Percentiles rank a stretch among this genome's conserved stretches.
These are phyloP conservation scores for Neoboletus magnificus DNA, from an alignment of 768 basidiomycete genomes.

Conservation along the genomic window DNA sequence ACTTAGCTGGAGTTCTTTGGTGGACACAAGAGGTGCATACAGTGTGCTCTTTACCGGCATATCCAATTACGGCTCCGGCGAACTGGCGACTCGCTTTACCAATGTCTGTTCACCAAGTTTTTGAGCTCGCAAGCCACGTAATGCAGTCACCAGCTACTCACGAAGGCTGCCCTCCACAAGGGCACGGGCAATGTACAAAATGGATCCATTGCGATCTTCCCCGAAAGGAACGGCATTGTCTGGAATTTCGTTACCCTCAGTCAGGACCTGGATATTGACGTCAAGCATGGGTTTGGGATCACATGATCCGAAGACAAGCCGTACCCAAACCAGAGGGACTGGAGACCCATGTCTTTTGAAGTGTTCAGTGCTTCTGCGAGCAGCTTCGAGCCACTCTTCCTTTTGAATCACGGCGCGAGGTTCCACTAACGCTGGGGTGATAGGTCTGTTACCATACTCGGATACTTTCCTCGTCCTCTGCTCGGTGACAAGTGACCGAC, in stretches of 20 bases:
- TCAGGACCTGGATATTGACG: slow-evolving; percentile 19
- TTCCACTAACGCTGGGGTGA: slow-evolving; percentile 14
- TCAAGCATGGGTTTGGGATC: background rate
- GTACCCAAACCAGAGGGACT: slow-evolving; percentile 33
- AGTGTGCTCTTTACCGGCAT: slow-evolving; percentile 33
- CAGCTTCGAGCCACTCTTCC: slow-evolving; percentile 29
- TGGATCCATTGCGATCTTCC: slow-evolving; percentile 28
- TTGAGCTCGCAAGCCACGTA: background rate
- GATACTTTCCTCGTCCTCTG: too few species aligned
- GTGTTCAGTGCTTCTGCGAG: slow-evolving; percentile 29
- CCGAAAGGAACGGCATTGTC: slow-evolving; percentile 35
- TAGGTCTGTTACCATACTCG: slow-evolving; percentile 8
- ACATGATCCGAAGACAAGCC: background rate
- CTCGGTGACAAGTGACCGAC: too few species aligned
- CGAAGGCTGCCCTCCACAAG: slow-evolving; percentile 31
- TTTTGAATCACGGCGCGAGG: slow-evolving; percentile 18
- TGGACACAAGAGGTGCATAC: slow-evolving; percentile 15
- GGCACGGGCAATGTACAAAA: slow-evolving; percentile 31
- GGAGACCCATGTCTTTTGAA: slow-evolving; percentile 29
- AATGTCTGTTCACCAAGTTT: slow-evolving; percentile 23
- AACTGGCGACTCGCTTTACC: slow-evolving; percentile 34
- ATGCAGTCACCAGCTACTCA: slow-evolving; percentile 8
- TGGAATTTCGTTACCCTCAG: slow-evolving; percentile 31
- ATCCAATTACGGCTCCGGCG: slow-evolving; percentile 31
- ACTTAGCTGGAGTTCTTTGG: background rate